Conservation (phyloP, 768 basidiomycete genomes). For the Leccinum disarticulatum region DNA sequence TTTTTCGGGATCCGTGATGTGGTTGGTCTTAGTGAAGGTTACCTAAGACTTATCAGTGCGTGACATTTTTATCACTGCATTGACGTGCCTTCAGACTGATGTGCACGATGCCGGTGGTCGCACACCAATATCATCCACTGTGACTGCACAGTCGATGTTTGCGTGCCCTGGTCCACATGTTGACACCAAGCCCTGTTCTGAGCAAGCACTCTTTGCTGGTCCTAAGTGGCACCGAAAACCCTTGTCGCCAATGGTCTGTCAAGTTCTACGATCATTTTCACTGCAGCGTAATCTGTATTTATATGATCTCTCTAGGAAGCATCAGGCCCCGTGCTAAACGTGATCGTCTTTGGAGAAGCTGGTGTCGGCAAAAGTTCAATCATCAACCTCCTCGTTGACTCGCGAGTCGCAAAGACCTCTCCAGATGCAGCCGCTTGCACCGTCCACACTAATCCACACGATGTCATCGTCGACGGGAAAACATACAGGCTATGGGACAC, state of each 20-base stretch:
- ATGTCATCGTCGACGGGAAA: constrained; percentile 19
- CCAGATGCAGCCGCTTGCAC: constrained; percentile 38
- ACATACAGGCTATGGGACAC: constrained; percentile 35
- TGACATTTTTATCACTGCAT: neutral
- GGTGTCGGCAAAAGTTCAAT: constrained; percentile 45
- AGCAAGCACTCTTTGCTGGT: neutral
- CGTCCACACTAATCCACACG: constrained; percentile 27
- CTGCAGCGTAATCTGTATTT: neutral
- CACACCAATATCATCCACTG: neutral
- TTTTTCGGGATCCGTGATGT: neutral
- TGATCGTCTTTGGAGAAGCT: constrained; percentile 46
- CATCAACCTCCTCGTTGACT: constrained; percentile 39
- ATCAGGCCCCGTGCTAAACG: constrained; percentile 24
- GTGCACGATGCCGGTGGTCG: neutral
- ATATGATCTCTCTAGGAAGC: constrained; percentile 7
- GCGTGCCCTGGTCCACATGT: neutral
- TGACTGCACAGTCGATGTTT: neutral
- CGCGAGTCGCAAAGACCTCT: constrained; percentile 32
- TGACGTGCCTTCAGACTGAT: neutral
- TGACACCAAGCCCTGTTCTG: neutral
- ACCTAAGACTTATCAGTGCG: neutral
- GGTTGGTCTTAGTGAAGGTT: neutral
- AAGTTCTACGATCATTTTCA: neutral
- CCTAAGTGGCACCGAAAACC: neutral
- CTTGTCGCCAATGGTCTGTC: constrained; percentile 15